Conservation (phyloP, 2,329 filamentous ascomycete genomes). For the Plenodomus biglobosus region DNA sequence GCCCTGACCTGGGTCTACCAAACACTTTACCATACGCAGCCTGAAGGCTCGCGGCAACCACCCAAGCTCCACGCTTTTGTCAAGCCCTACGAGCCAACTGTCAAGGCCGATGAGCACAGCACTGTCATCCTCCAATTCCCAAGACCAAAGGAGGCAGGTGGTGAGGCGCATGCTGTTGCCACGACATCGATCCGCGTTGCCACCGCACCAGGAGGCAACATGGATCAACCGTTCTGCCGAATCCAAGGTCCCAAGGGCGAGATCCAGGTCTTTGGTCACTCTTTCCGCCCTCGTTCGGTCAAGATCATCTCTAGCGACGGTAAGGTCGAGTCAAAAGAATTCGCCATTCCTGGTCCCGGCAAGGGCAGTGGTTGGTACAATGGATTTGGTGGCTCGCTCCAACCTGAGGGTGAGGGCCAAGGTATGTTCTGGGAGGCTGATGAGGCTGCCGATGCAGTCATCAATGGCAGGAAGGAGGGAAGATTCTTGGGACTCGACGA, state of each 20-base stretch:
- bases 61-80: slow-evolving; percentile 67
- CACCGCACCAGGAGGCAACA: slow-evolving; percentile 60
- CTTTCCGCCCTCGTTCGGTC: slow-evolving; percentile 69
- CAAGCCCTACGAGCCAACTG: slow-evolving; percentile 71
- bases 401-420: slow-evolving; percentile 64
- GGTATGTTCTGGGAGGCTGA: slow-evolving; percentile 92
- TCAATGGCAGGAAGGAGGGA: slow-evolving; percentile 77
- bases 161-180: slow-evolving; percentile 70
- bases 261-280: slow-evolving; percentile 74
- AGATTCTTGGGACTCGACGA: slow-evolving; percentile 65
- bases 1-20: slow-evolving; percentile 90
- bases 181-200: slow-evolving; percentile 47
- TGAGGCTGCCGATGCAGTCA: slow-evolving; percentile 71
- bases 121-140: slow-evolving; percentile 78
- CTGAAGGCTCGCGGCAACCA: slow-evolving; percentile 61
- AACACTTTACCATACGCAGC: slow-evolving; percentile 78
- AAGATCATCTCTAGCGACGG: slow-evolving; percentile 59
- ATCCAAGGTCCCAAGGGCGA: slow-evolving; percentile 81
- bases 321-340: slow-evolving; percentile 52
- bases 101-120: slow-evolving; percentile 77
- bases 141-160: slow-evolving; percentile 50
- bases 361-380: slow-evolving; percentile 52
- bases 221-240: slow-evolving; percentile 67
- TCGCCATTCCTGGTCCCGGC: slow-evolving; percentile 50
- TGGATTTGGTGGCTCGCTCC: slow-evolving; percentile 47